Base-by-base conservation (phyloP, 768 basidiomycete species). In the Amanita rimosa region DNA sequence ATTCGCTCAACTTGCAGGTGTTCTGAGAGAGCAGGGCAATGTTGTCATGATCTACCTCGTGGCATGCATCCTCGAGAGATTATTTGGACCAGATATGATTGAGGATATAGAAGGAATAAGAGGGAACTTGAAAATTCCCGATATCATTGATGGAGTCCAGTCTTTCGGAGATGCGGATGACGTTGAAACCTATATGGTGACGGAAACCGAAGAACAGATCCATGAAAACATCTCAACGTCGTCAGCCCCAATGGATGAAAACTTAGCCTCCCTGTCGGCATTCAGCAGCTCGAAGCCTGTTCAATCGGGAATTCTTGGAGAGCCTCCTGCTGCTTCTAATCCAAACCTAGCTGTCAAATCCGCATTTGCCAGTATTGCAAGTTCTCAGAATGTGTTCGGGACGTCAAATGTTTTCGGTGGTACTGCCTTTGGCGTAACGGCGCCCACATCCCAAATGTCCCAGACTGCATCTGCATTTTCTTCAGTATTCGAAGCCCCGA, bases 21-120 rank as follows among this genome's bases (percentile, higher is more conserved):
- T 79, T 22, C 72, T 89, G 21, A 74, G 80, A 50, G 74, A 82
- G 37, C 74, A 85, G 55, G 81, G 81, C 36, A 78, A 73, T 46
- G 64, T 70, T 17, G 72, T 80, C 11, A 86, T 90, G 75, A 84
- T 90, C 2, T 96, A 85, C 58, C 78, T 98, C 21, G 78, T 96
- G 21, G 90, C 87, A 0, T 96, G 92, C 59, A 77, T 97, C 41
- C 69, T 93, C 38, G 89, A 95, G 61, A 68, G 83, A n/a, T 71
- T 90, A 41, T 93, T 98, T 60, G 83, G 85, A 55, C 75, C 79
- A 56, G 85, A 84, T 38, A 79, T 88, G 3, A 79, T 88, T 52
- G 81, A 87, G 4, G 77, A 84, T 46, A 85, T 88, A 31, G 85
- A 86, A 55, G 62, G 62, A 21, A 76, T 89, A 50, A 71, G 78